phyloP scores from a whole-genome alignment of 495 filamentous ascomycete species.

The Tuber borchii region DNA sequence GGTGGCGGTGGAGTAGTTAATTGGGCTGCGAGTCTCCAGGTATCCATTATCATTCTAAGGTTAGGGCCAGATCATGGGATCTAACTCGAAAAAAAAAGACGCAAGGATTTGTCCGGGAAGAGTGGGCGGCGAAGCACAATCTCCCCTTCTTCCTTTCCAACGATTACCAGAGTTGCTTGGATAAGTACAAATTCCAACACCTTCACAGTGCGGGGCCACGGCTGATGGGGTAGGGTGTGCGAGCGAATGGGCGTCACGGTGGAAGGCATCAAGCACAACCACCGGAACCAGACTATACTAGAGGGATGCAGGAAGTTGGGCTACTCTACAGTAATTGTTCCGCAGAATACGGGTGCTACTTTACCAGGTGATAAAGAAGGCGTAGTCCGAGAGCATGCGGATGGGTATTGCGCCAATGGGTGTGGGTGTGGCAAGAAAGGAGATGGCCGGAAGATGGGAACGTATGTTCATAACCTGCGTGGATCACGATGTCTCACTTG shows the following conservation, averaged over 20 bases:
- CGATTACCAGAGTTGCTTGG: conserved; percentile 69
- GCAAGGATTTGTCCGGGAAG: conserved; percentile 69
- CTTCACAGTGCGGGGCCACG: conserved; percentile 43
- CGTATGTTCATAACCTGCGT: conserved; percentile 42
- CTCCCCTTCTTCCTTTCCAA: conserved; percentile 70
- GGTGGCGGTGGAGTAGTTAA: conserved; percentile 85
- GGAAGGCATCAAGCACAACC: conserved; percentile 61
- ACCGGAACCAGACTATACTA: conserved; percentile 59
- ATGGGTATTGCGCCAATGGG: conserved; percentile 62
- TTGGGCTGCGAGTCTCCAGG: conserved; percentile 76
- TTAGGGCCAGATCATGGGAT: neutral
- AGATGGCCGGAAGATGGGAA: conserved; percentile 31
- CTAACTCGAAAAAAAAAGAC: conserved; percentile 42
- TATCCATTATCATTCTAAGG: neutral
- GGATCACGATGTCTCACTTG: neutral
- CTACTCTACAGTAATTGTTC: conserved; percentile 61
- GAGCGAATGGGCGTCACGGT: conserved; percentile 72
- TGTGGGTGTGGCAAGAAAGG: conserved; percentile 63
- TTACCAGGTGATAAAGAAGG: conserved; percentile 62
- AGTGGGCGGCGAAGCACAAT: conserved; percentile 65
- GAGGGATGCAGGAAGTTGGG: conserved; percentile 73
- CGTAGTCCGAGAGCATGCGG: conserved; percentile 5
- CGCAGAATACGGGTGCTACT: conserved; percentile 68
- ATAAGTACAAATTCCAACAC: conserved; percentile 43
- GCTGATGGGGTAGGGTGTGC: conserved; percentile 46